phyloP scores from a whole-genome alignment of 2,329 filamentous ascomycete species.

The Mariannaea sp. region DNA sequence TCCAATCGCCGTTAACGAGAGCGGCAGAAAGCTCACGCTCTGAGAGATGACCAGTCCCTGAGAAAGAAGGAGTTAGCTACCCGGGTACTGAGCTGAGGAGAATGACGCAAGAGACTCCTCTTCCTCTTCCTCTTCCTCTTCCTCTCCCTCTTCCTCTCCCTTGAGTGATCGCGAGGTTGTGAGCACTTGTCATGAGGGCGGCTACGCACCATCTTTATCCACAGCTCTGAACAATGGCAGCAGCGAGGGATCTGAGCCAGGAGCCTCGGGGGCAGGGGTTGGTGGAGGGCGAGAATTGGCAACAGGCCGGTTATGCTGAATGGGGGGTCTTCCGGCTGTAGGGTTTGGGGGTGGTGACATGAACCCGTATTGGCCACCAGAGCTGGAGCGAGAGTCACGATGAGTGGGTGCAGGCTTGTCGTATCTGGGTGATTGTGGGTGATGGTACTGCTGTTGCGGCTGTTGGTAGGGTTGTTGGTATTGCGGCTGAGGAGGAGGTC shows the following conservation, averaged over 20 bases:
- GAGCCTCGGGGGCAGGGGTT: slow-evolving; percentile 60
- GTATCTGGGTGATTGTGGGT: slow-evolving; percentile 45
- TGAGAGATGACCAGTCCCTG: slow-evolving; percentile 78
- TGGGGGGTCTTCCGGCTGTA: slow-evolving; percentile 47
- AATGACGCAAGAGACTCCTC: neutral
- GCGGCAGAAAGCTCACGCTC: slow-evolving; percentile 87
- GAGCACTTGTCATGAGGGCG: neutral
- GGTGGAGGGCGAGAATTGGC: slow-evolving; percentile 67
- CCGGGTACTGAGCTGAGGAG: slow-evolving; percentile 4
- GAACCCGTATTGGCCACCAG: slow-evolving; percentile 41
- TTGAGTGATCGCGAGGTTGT: neutral
- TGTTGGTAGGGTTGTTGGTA: slow-evolving; percentile 27
- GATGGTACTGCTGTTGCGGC: slow-evolving; percentile 39
- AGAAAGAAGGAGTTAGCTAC: slow-evolving; percentile 1
- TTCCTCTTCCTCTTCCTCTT: too few relatives aligned
- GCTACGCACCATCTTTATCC: slow-evolving; percentile 76
- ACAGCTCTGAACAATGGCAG: slow-evolving; percentile 88
- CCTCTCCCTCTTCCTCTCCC: too few relatives aligned
- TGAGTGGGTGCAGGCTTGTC: slow-evolving; percentile 53
- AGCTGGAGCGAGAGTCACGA: slow-evolving; percentile 36
- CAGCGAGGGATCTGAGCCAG: slow-evolving; percentile 60
- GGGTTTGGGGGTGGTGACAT: slow-evolving; percentile 58
- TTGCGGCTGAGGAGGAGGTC: slow-evolving; percentile 39
- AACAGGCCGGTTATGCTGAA: slow-evolving; percentile 56
- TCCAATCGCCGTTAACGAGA: slow-evolving; percentile 95